Evolutionary conservation across 148 eudicot genomes (phyloP), one percentile per base, ranked within the genome.

Genomic region (Simmondsia chinensis): DNA sequence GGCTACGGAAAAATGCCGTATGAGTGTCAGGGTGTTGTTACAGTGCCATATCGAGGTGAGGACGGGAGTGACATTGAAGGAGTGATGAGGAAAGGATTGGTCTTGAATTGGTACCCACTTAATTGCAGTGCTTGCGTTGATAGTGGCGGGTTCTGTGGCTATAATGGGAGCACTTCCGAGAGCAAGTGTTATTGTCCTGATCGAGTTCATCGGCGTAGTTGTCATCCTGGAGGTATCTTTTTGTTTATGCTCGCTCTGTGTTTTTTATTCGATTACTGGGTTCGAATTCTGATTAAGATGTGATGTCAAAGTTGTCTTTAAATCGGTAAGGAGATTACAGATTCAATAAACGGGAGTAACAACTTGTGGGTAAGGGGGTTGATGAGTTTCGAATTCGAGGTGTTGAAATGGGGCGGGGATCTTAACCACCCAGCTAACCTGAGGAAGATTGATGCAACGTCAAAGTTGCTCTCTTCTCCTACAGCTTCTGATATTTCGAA

Each of bases 111-210:
- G 63, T 43, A 1, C 1, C 35, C 47, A 1, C 11, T 26, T 32
- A 45, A 14, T 28, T 64, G 69, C 48, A 39, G 19, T 24, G 59
- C 42, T 8, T 51, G 70, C 20, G 27, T 14, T 12, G 4, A n/a
- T 9, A 57, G 52, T 44, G 57, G 63, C 15, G 69, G 69, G 15
- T 9, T 40, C 36, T 56, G 63, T 36, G 63, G 40, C 9, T 15
- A 15, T 20, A 44, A 63, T 41, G n/a, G n/a, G 10, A 26, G 7
- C 32, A 39, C 27, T 51, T 58, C 32, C 13, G 30, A 39, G 9
- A 4, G 31, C n/a, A 51, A 38, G 44, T 65, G 70, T 43, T 52
- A 43, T 22, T 65, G 64, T 25, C 43, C 43, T 27, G 37, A 31
- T 46, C 43, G 59, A 25, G 20, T 30, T 45, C 24, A 41, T 44